Percentiles rank a stretch among this genome's conserved stretches.
phyloP scores from a whole-genome alignment of 768 basidiomycete species.

The Rubroboletus satanas region DNA sequence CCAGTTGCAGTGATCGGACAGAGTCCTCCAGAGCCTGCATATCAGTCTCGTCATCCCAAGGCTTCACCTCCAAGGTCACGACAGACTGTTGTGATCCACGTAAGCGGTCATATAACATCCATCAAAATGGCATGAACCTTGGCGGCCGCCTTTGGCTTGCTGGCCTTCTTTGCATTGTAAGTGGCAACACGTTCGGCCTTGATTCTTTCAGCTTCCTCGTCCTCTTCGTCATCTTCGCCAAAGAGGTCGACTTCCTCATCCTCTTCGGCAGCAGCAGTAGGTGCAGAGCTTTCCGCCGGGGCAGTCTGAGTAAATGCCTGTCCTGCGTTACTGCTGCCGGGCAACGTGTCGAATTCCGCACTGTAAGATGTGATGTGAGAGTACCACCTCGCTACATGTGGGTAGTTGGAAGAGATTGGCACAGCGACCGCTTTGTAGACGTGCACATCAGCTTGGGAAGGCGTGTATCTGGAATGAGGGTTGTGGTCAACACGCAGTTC shows the following conservation, averaged over 20 bases:
- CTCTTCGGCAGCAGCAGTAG: conserved; percentile 43
- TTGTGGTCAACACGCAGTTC: conserved; percentile 4
- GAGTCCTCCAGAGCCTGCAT: conserved; percentile 80
- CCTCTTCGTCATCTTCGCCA: conserved; percentile 78
- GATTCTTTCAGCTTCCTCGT: conserved; percentile 80
- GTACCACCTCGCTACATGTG: conserved; percentile 88
- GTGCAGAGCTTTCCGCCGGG: conserved; percentile 39
- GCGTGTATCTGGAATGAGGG: conserved; percentile 60
- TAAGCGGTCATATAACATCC: conserved; percentile 8
- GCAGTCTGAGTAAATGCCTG: conserved; percentile 62
- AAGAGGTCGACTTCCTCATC: conserved; percentile 85
- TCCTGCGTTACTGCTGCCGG: conserved; percentile 82
- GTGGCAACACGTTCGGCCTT: conserved; percentile 92
- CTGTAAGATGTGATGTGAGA: conserved; percentile 87
- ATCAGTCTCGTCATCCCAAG: conserved; percentile 99
- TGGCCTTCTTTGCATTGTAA: conserved; percentile 91
- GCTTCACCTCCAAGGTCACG: conserved; percentile 97
- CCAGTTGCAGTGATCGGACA: conserved; percentile 83
- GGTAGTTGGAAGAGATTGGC: conserved; percentile 61
- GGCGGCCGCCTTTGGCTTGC: conserved; percentile 81
- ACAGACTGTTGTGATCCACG: conserved; percentile 66
- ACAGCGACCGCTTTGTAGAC: conserved; percentile 80
- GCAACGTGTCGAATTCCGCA: conserved; percentile 69
- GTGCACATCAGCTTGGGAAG: conserved; percentile 91
- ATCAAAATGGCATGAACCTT: conserved; percentile 52